Percentiles rank a stretch among this genome's conserved stretches.
These are phyloP conservation scores for Yamadazyma aaseri DNA, from an alignment of 1,139 yeast species.

Conservation along the genomic window DNA sequence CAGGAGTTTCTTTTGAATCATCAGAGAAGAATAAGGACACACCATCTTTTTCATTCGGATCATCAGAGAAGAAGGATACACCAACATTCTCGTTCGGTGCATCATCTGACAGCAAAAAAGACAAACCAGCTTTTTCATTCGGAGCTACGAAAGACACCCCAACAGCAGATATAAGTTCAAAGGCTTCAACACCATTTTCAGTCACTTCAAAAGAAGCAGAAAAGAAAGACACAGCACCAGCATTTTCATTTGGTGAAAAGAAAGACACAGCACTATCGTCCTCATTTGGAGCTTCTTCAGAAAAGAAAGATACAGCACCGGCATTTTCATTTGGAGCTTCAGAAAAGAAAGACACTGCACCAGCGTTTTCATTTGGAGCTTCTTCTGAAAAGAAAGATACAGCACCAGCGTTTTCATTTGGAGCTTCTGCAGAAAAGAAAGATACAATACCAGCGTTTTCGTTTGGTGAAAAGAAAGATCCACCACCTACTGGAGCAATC, in stretches of 20 bases:
- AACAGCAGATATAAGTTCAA: too few relatives aligned
- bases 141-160: constrained; percentile 7
- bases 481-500: constrained; percentile 1
- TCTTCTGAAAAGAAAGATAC: constrained; percentile 15
- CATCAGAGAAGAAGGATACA: constrained; percentile 4
- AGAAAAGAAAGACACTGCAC: background rate
- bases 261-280: constrained; percentile 8
- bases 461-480: constrained; percentile 10
- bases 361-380: constrained; percentile 20
- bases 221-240: constrained; percentile 2
- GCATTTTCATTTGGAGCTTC: constrained; percentile 16
- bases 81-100: constrained; percentile 7
- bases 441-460: constrained; percentile 6
- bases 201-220: constrained; percentile 6
- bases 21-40: constrained; percentile 4
- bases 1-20: too few relatives aligned
- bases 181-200: constrained; percentile 10
- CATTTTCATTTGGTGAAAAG: constrained; percentile 8
- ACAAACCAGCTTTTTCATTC: constrained; percentile 9
- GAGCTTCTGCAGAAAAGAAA: constrained; percentile 6
- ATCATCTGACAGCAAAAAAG: constrained; percentile 1
- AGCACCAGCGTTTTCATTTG: constrained; percentile 16
- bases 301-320: constrained; percentile 9
- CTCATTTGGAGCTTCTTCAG: constrained; percentile 8
- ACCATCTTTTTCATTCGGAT: constrained; percentile 16